These are phyloP conservation scores for Geotrichum restrictum DNA, from an alignment of 1,139 yeast genomes.

Conservation along the genomic window DNA sequence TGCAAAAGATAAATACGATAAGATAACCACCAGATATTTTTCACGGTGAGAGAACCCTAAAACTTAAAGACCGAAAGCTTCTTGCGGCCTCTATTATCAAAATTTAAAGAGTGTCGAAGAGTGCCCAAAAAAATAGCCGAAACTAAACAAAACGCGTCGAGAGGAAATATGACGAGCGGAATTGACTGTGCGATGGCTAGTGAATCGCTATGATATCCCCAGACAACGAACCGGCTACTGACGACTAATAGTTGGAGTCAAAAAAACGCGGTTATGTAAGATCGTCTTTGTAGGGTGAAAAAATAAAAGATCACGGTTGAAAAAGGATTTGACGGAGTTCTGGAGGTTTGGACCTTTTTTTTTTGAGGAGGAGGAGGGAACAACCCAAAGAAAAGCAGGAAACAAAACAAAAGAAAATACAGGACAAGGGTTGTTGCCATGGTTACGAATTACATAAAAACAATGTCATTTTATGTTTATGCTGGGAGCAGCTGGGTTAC, in stretches of 20 bases:
- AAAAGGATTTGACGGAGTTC: slow-evolving; percentile 10
- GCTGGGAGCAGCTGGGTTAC: no score
- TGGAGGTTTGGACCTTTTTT: slow-evolving; percentile 10
- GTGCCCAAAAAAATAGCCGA: not conserved
- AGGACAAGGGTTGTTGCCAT: slow-evolving; percentile 14
- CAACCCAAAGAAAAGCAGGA: not conserved
- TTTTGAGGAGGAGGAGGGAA: not conserved
- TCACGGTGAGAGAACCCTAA: no score
- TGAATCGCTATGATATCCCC: not conserved
- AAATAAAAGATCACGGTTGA: slow-evolving; percentile 6
- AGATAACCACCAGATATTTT: no score
- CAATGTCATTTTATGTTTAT: no score
- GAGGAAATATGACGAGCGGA: no score
- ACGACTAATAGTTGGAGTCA: not conserved
- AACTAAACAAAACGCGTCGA: no score
- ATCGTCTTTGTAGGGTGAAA: not conserved
- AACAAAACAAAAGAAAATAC: slow-evolving; percentile 11
- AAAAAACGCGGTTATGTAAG: slow-evolving; percentile 12
- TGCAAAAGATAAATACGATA: not conserved
- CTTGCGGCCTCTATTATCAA: no score
- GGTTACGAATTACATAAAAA: not conserved
- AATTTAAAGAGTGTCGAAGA: not conserved
- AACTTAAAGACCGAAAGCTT: no score
- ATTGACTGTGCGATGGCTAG: no score
- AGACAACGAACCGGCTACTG: not conserved